Percentiles rank a stretch among this genome's conserved stretches.
phyloP scores from a whole-genome alignment of 345 rosid genomes.

The Kandelia obovata region DNA sequence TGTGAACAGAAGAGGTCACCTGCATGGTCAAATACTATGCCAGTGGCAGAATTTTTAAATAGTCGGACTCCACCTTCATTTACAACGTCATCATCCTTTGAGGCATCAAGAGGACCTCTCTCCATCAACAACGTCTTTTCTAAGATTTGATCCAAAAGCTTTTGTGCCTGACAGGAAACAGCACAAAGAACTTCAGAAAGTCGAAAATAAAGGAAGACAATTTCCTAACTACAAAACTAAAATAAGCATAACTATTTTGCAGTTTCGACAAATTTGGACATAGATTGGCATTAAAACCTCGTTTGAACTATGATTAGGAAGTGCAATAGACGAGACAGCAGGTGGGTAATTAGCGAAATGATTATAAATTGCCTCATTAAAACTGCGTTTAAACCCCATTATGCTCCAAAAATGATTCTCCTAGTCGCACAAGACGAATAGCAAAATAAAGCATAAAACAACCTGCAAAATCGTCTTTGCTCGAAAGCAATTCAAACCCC shows the following conservation, averaged over 20 bases:
- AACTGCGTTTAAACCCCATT: background rate
- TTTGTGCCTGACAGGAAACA: constrained; percentile 56
- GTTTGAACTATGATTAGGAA: background rate
- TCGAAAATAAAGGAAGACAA: background rate
- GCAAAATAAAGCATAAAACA: background rate
- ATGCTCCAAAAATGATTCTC: background rate
- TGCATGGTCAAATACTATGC: constrained; percentile 63
- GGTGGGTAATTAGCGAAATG: too few relatives aligned
- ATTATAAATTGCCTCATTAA: background rate
- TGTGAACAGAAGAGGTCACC: constrained; percentile 34
- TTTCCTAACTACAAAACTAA: background rate
- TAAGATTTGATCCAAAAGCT: constrained; percentile 64
- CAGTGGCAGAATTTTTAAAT: constrained; percentile 57
- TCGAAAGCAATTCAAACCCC: background rate
- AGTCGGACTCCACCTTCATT: constrained; percentile 60
- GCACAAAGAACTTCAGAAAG: background rate
- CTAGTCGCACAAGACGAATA: background rate
- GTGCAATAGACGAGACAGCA: background rate
- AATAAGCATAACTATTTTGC: background rate
- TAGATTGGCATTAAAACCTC: background rate
- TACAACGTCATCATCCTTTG: constrained; percentile 26
- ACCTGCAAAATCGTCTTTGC: background rate
- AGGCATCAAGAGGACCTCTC: constrained; percentile 27
- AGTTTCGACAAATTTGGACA: background rate
- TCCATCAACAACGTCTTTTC: constrained; percentile 57